Evolutionary conservation across 768 basidiomycete genomes (phyloP).

Genomic region (Rhodocollybia butyracea): DNA sequence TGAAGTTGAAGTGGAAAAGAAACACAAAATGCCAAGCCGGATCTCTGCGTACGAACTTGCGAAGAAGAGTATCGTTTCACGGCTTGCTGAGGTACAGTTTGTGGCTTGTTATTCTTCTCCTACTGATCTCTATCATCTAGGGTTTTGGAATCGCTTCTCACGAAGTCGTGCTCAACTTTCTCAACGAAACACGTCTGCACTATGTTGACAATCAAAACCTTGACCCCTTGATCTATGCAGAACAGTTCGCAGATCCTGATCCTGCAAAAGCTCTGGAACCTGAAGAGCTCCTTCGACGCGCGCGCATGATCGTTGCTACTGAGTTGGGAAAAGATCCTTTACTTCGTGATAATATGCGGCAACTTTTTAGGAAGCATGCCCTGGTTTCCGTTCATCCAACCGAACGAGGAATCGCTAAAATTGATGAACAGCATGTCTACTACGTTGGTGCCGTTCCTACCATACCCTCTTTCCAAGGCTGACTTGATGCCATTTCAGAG

Average conservation of each 20-base stretch:
- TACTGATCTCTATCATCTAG: slow-evolving; percentile 34
- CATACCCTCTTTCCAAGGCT: neutral
- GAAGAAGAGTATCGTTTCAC: slow-evolving; percentile 74
- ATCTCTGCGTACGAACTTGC: slow-evolving; percentile 81
- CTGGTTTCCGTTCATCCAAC: slow-evolving; percentile 81
- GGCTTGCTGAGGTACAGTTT: slow-evolving; percentile 71
- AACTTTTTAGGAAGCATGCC: slow-evolving; percentile 71
- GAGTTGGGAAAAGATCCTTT: slow-evolving; percentile 94
- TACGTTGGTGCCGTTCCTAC: slow-evolving; percentile 45
- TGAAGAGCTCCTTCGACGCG: slow-evolving; percentile 68
- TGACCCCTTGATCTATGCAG: slow-evolving; percentile 77
- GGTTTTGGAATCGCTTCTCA: slow-evolving; percentile 82
- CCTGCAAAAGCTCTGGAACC: slow-evolving; percentile 51
- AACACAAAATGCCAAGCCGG: slow-evolving; percentile 79
- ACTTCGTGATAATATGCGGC: slow-evolving; percentile 74
- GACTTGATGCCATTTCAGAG: slow-evolving; percentile 44
- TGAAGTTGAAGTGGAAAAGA: slow-evolving; percentile 48
- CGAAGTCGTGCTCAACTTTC: slow-evolving; percentile 83
- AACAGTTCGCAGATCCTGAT: slow-evolving; percentile 79
- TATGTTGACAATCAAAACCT: slow-evolving; percentile 81
- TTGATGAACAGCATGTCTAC: slow-evolving; percentile 70
- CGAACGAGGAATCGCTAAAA: slow-evolving; percentile 77
- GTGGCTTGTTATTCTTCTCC: neutral
- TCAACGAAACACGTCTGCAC: slow-evolving; percentile 54
- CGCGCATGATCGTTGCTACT: slow-evolving; percentile 80